A percentile compares a stretch with the other conserved stretches of the same genome.
Conservation (phyloP, 495 filamentous ascomycete genomes). For the Astrothelium subdiscretum region DNA sequence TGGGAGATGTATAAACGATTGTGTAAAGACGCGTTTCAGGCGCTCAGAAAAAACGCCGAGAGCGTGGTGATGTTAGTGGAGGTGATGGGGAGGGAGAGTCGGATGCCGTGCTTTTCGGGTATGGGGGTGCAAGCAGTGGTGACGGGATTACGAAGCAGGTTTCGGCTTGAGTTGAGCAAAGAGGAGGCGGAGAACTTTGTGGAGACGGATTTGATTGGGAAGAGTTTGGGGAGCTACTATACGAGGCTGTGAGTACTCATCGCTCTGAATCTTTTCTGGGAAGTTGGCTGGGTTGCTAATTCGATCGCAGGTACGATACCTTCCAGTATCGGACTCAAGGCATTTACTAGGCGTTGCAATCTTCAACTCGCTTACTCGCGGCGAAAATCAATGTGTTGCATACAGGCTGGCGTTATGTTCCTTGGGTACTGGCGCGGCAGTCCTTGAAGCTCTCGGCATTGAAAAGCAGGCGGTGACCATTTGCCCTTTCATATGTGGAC, state of each 20-base stretch:
- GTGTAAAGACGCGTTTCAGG: constrained; percentile 67
- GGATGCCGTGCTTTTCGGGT: constrained; percentile 64
- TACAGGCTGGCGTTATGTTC: neutral
- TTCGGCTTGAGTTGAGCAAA: constrained; percentile 61
- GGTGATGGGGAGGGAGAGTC: constrained; percentile 63
- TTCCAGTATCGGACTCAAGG: constrained; percentile 72
- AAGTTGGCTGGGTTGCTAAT: neutral
- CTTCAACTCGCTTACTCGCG: neutral
- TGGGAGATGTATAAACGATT: constrained; percentile 57
- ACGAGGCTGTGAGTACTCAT: constrained; percentile 51
- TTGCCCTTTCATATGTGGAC: neutral
- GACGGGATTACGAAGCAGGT: constrained; percentile 49
- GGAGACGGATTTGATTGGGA: constrained; percentile 57
- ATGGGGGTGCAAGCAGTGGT: constrained; percentile 47
- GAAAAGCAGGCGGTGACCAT: neutral
- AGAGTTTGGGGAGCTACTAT: constrained; percentile 64
- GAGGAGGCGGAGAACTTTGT: constrained; percentile 64
- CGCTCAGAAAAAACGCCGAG: constrained; percentile 57
- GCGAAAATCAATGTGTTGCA: neutral
- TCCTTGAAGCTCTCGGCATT: neutral
- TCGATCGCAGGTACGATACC: constrained; percentile 52
- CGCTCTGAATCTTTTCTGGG: neutral
- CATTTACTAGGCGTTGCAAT: constrained; percentile 45
- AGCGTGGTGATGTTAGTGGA: constrained; percentile 60
- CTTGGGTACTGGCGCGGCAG: neutral